Evolutionary conservation across 1,284 basidiomycete genomes (phyloP), one percentile per base, ranked within the genome.

Genomic region (Hortiboletus rubellus): DNA sequence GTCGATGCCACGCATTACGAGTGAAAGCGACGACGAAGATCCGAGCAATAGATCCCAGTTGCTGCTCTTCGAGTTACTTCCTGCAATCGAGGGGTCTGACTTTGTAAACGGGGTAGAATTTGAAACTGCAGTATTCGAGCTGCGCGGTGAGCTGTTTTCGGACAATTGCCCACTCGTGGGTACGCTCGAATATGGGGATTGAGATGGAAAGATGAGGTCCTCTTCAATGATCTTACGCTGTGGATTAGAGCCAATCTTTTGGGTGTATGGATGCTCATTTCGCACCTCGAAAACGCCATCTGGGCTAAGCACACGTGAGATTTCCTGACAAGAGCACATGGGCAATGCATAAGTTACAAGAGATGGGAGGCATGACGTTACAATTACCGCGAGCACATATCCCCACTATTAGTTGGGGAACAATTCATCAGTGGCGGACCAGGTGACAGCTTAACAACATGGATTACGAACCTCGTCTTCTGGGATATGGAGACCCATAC

Each of bases 171-270:
- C 41, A 50, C 50, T 62, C n/a, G 55, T 47, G 22, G 62, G 59
- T 41, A 54, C 18, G 27, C 57, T 51, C 12, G 56, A 45, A 34
- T 43, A 54, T 5, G 54, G 52, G 18, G 55, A 68, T 61, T 60
- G 72, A 67, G 78, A 83, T 5, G 88, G 88, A 64, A 91, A 91
- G 45, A 88, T 78, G 15, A 85, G 76, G 64, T 89, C 86, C 61
- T 89, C 87, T 69, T 89, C 88, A 38, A 88, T 79, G 8, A 89
- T 76, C 87, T 89, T 56, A 7, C 46, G 18, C 38, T 49, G 30
- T n/a, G 42, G 15, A 60, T 59, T 41, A 63, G 54, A 56, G 41
- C 11, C 40, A 40, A 54, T 40, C n/a, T 1, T 34, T 17, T 47
- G 46, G 43, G 45, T 36, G 45, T 34, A 47, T 37, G 37, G 54